These are phyloP conservation scores for Boletus rubescentipes DNA, from an alignment of 768 basidiomycete genomes.

Conservation along the genomic window DNA sequence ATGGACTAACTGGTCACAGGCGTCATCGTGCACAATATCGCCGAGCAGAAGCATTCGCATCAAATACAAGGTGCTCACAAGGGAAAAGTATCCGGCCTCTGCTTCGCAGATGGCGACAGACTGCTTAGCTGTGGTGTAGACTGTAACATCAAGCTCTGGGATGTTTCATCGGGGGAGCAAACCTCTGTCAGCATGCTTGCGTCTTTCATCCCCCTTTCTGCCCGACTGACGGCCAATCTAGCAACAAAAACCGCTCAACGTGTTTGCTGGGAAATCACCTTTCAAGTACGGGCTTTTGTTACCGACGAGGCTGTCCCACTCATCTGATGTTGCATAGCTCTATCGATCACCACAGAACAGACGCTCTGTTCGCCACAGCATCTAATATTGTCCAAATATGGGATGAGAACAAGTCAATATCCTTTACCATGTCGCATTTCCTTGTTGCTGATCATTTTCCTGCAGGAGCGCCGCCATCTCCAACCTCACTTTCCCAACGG, in stretches of 20 bases:
- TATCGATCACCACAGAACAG: slow-evolving; percentile 90
- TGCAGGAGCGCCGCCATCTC: slow-evolving; percentile 79
- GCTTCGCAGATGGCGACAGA: slow-evolving; percentile 62
- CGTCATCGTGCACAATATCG: slow-evolving; percentile 81
- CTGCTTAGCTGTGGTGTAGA: slow-evolving; percentile 83
- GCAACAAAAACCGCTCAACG: slow-evolving; percentile 60
- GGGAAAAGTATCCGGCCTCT: slow-evolving; percentile 81
- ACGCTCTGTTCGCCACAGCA: slow-evolving; percentile 91
- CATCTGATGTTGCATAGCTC: slow-evolving; percentile 53
- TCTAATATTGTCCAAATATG: slow-evolving; percentile 94
- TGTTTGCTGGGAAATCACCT: slow-evolving; percentile 82
- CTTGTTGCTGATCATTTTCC: slow-evolving; percentile 9
- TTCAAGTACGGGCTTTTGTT: slow-evolving; percentile 68
- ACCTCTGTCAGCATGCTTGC: slow-evolving; percentile 35
- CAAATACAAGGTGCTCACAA: slow-evolving; percentile 74
- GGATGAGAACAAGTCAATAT: slow-evolving; percentile 86
- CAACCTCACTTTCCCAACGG: slow-evolving; percentile 82
- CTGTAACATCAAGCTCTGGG: slow-evolving; percentile 81
- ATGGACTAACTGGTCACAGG: slow-evolving; percentile 42
- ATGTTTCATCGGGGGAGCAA: slow-evolving; percentile 39
- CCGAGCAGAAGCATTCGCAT: slow-evolving; percentile 50
- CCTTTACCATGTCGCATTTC: not conserved
- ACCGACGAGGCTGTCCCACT: not conserved
- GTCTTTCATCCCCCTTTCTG: not conserved
- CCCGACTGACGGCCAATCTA: slow-evolving; percentile 10